Evolutionary conservation across 169 alveolate species (phyloP), one percentile per base, ranked within the genome.

Genomic region (Perkinsus olseni): DNA sequence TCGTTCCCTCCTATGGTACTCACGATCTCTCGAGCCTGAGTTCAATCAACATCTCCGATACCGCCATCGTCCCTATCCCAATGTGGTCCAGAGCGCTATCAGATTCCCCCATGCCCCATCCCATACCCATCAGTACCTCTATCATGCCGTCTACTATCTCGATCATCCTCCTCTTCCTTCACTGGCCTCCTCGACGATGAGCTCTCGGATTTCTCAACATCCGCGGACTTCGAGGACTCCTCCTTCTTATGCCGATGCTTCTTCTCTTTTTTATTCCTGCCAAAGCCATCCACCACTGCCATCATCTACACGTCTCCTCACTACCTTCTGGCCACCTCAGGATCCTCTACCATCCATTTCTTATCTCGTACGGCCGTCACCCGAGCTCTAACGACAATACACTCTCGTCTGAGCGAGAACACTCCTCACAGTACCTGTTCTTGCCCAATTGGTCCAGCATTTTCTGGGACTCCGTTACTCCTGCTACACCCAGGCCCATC

Each of bases 401-500:
- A 28, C 36, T n/a, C n/a, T n/a, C n/a, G n/a, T n/a, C n/a, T n/a
- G n/a, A n/a, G n/a, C n/a, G n/a, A n/a, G n/a, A n/a, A n/a, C n/a
- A n/a, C 62, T 45, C 62, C 17, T 45, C 62, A 45, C 62, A 45
- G 62, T 62, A 62, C 82, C 82, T 62, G 8, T 13, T 62, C 17
- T 62, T 24, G 8, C 37, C 82, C 82, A 62, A 21, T 28, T 28
- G 1, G 17, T 62, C 82, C 28, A 62, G 31, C 82, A 62, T 62
- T 62, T 62, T 62, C 34, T 62, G 82, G 31, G 82, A 62, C 82
- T 95, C 92, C 28, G 97, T 93, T 11, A 96, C 97, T 92, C 95
- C 94, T 92, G 93, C 94, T 39, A 94, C 94, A 40, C 95, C 98
- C 38, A 96, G 93, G 48, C 98, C 98, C 93, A 92, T 91, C 39